These are phyloP conservation scores for Cystoderma amianthinum DNA, from an alignment of 768 basidiomycete genomes.

Conservation along the genomic window DNA sequence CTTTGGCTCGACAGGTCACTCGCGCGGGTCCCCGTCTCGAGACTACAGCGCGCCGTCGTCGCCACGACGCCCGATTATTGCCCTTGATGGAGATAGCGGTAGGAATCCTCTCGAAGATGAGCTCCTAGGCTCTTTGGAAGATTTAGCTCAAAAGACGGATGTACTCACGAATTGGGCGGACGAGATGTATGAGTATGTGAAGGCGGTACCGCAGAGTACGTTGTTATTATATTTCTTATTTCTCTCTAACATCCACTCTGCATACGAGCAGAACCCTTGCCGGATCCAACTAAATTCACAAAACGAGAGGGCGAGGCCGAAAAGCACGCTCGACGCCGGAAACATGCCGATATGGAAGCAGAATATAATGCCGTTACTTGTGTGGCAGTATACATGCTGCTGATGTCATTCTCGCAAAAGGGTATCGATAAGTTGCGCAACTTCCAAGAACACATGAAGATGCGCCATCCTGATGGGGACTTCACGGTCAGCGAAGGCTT, in stretches of 20 bases:
- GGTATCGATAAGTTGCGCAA: constrained; percentile 81
- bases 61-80: constrained; percentile 47
- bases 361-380: constrained; percentile 82
- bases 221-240: constrained; percentile 9
- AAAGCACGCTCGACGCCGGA: constrained; percentile 59
- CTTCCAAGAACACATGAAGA: constrained; percentile 77
- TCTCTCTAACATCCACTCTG: neutral
- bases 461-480: constrained; percentile 70
- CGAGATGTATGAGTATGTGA: constrained; percentile 87
- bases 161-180: constrained; percentile 93
- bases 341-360: constrained; percentile 70
- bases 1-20: constrained; percentile 43
- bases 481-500: constrained; percentile 76
- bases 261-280: constrained; percentile 56
- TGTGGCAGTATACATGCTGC: constrained; percentile 83
- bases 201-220: constrained; percentile 78
- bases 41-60: constrained; percentile 41
- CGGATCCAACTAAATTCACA: constrained; percentile 71
- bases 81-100: constrained; percentile 34
- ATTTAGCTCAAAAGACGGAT: constrained; percentile 93
- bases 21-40: constrained; percentile 30
- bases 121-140: constrained; percentile 75
- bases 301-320: constrained; percentile 69
- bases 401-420: constrained; percentile 89
- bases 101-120: constrained; percentile 76